Evolutionary conservation across 345 rosid species (phyloP).

Genomic region (Euphorbia tirucalli): DNA sequence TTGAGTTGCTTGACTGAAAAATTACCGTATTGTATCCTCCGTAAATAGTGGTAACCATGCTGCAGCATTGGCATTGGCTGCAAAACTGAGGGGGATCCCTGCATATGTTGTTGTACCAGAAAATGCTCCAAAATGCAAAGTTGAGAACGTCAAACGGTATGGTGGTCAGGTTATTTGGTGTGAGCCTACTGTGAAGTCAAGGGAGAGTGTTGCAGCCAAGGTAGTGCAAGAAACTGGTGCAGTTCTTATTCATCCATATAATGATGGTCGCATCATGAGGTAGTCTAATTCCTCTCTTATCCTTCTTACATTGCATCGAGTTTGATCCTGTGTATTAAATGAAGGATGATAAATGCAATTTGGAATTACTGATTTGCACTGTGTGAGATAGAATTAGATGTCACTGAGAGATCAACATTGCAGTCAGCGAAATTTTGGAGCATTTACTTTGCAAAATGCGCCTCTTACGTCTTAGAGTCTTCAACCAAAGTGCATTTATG

Average conservation of each 20-base stretch:
- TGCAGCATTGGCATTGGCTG: slow-evolving; percentile 93
- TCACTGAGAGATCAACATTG: too few species aligned
- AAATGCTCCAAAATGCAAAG: slow-evolving; percentile 88
- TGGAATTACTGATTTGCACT: too few species aligned
- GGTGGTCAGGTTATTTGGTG: slow-evolving; percentile 82
- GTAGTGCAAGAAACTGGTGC: slow-evolving; percentile 76
- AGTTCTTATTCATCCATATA: slow-evolving; percentile 76
- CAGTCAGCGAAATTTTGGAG: too few species aligned
- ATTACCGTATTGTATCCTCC: slow-evolving; percentile 18
- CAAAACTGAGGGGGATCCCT: slow-evolving; percentile 65
- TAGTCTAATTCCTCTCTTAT: slow-evolving; percentile 19
- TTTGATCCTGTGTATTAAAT: too few species aligned
- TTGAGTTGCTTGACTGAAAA: slow-evolving; percentile 9
- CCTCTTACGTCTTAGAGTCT: too few species aligned
- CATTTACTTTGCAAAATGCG: too few species aligned
- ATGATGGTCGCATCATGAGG: slow-evolving; percentile 76
- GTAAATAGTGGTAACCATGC: slow-evolving; percentile 85
- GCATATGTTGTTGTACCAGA: slow-evolving; percentile 76
- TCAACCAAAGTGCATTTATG: too few species aligned
- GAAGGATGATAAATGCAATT: too few species aligned
- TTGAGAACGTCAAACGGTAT: slow-evolving; percentile 74
- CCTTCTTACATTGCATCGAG: neutral
- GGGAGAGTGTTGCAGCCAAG: slow-evolving; percentile 59
- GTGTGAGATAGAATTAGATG: too few species aligned
- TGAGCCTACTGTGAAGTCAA: slow-evolving; percentile 58